A percentile compares a stretch with the other conserved stretches of the same genome.
phyloP scores from a whole-genome alignment of 2,329 filamentous ascomycete species.

The Aureobasidium zeae region DNA sequence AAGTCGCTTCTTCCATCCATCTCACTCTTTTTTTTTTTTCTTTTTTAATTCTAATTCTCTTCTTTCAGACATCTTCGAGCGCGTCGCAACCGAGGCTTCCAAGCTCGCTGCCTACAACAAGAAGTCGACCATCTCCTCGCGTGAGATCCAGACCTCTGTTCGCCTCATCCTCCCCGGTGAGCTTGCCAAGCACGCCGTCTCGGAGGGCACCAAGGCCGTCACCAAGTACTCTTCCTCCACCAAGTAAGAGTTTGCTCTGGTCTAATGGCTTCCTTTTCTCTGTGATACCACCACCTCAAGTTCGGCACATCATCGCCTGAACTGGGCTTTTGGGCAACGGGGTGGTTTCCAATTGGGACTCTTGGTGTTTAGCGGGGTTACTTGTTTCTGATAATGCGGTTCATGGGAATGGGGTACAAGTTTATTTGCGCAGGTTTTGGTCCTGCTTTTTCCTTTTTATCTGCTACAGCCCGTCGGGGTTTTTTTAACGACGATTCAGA shows the following conservation, averaged over 20 bases:
- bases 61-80: slow-evolving; percentile 98
- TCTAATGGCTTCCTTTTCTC: slow-evolving; percentile 18
- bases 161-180: slow-evolving; percentile 96
- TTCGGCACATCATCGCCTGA: background rate
- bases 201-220: slow-evolving; percentile 98
- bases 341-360: slow-evolving; percentile 17
- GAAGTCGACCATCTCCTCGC: slow-evolving; percentile 99
- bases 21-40: slow-evolving; percentile 20
- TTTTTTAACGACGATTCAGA: slow-evolving; percentile 7
- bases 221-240: slow-evolving; percentile 99
- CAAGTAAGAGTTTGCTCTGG: slow-evolving; percentile 59
- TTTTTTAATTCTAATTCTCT: slow-evolving; percentile 18
- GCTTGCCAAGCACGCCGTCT: slow-evolving; percentile 98
- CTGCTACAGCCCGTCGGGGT: slow-evolving; percentile 6
- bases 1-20: slow-evolving; percentile 36
- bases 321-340: slow-evolving; percentile 17
- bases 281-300: slow-evolving; percentile 18
- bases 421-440: slow-evolving; percentile 24
- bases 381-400: slow-evolving; percentile 38
- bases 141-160: slow-evolving; percentile 98
- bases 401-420: slow-evolving; percentile 37
- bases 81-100: slow-evolving; percentile 94
- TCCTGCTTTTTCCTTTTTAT: slow-evolving; percentile 11
- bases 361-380: slow-evolving; percentile 35
- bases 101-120: slow-evolving; percentile 99